Conservation (phyloP, 768 basidiomycete species). For the Naematelia aurantialba region DNA sequence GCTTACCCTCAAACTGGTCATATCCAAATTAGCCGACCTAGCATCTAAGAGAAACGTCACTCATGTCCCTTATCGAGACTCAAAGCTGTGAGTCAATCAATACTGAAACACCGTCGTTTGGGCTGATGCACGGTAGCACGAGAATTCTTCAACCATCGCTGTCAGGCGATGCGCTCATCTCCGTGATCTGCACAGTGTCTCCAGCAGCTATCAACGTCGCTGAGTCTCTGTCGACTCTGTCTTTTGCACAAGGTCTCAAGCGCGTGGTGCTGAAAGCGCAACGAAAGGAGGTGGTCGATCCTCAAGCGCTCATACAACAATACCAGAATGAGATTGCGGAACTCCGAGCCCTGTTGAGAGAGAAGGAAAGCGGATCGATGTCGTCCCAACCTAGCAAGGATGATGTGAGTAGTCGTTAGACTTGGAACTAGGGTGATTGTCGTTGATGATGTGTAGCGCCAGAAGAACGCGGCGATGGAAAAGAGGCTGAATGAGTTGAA, state of each 20-base stretch:
- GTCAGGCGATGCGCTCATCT: conserved; percentile 90
- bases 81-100: conserved; percentile 61
- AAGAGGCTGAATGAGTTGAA: conserved; percentile 46
- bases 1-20: conserved; percentile 87
- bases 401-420: conserved; percentile 16
- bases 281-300: conserved; percentile 91
- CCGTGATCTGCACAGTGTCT: conserved; percentile 93
- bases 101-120: not conserved
- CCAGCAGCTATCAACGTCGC: conserved; percentile 72
- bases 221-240: conserved; percentile 82
- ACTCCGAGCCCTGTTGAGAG: conserved; percentile 60
- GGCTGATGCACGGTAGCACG: conserved; percentile 53
- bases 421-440: not conserved
- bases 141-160: conserved; percentile 91
- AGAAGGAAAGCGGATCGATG: conserved; percentile 50
- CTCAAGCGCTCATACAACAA: conserved; percentile 85
- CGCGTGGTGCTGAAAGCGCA: conserved; percentile 80
- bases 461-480: conserved; percentile 37
- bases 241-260: conserved; percentile 88
- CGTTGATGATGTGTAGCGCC: not conserved
- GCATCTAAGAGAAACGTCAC: conserved; percentile 62
- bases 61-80: conserved; percentile 92
- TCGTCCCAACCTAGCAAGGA: not conserved
- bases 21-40: conserved; percentile 77
- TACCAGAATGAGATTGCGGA: conserved; percentile 94